Evolutionary conservation across 1,139 yeast genomes (phyloP).

Genomic region (Oligophagozyma castellii): DNA sequence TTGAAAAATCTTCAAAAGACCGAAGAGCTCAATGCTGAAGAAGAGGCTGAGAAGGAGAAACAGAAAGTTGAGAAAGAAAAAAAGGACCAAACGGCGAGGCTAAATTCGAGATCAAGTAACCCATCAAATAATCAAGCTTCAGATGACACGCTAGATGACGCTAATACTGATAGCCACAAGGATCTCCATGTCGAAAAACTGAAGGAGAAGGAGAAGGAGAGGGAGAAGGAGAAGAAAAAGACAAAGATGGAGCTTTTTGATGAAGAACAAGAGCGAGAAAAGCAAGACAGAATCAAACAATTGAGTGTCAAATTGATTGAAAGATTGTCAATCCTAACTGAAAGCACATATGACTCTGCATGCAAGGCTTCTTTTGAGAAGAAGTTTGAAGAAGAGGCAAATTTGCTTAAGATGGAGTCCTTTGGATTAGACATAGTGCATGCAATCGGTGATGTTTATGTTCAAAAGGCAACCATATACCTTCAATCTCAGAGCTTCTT

Average conservation of each 20-base stretch:
- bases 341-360: conserved; percentile 60
- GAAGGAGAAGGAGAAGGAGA: conserved; percentile 1
- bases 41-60: conserved; percentile 20
- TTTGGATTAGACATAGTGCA: conserved; percentile 87
- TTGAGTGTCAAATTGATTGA: conserved; percentile 52
- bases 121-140: background rate
- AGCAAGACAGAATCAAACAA: conserved; percentile 55
- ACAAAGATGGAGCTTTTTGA: conserved; percentile 55
- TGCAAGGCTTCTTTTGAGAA: conserved; percentile 55
- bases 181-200: too few relatives aligned
- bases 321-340: conserved; percentile 65
- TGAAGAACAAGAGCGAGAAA: conserved; percentile 57
- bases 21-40: conserved; percentile 34
- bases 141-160: conserved; percentile 1
- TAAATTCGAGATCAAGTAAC: background rate
- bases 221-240: conserved; percentile 29
- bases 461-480: conserved; percentile 46
- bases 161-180: too few relatives aligned
- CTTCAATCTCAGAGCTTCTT: conserved; percentile 60
- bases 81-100: conserved; percentile 8
- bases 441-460: conserved; percentile 68
- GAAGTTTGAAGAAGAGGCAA: conserved; percentile 73
- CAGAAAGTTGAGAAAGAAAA: conserved; percentile 24
- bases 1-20: conserved; percentile 68
- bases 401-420: conserved; percentile 80